phyloP scores from a whole-genome alignment of 1,284 basidiomycete genomes.

The Sparassis latifolia region DNA sequence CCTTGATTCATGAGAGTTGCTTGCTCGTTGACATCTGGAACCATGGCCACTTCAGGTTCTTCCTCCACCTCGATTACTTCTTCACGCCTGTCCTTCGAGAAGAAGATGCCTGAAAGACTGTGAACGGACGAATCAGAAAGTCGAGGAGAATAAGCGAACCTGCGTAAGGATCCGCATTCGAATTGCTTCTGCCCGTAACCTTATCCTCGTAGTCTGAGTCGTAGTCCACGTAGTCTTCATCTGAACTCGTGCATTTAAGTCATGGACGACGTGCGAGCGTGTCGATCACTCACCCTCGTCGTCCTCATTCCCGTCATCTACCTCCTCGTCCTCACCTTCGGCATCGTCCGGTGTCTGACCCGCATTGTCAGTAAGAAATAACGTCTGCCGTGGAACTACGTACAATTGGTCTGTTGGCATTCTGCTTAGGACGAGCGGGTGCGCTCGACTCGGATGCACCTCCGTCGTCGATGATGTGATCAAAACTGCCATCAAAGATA shows the following conservation, averaged over 20 bases:
- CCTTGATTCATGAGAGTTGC: slow-evolving; percentile 76
- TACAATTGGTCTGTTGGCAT: slow-evolving; percentile 22
- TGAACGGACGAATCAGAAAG: background rate
- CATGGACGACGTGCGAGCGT: background rate
- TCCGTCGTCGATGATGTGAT: slow-evolving; percentile 57
- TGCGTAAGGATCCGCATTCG: slow-evolving; percentile 75
- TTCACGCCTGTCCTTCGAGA: slow-evolving; percentile 84
- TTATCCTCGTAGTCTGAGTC: slow-evolving; percentile 66
- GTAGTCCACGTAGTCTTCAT: slow-evolving; percentile 60
- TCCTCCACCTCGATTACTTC: slow-evolving; percentile 84
- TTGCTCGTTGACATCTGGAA: slow-evolving; percentile 39
- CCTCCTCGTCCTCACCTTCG: slow-evolving; percentile 42
- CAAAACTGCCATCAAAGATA: slow-evolving; percentile 78
- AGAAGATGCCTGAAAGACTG: slow-evolving; percentile 68
- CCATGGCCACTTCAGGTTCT: slow-evolving; percentile 49
- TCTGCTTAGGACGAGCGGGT: slow-evolving; percentile 9
- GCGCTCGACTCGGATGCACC: slow-evolving; percentile 22
- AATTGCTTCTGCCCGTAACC: slow-evolving; percentile 24
- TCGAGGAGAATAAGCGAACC: slow-evolving; percentile 31
- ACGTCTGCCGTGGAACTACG: slow-evolving; percentile 10
- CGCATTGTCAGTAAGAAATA: slow-evolving; percentile 3
- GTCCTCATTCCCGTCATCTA: slow-evolving; percentile 27
- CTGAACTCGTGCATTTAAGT: slow-evolving; percentile 25
- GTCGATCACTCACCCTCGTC: slow-evolving; percentile 39
- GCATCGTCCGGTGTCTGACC: slow-evolving; percentile 50